Evolutionary conservation across 169 alveolate genomes (phyloP), one percentile per base, ranked within the genome.

Genomic region (Plasmodium gonderi): DNA sequence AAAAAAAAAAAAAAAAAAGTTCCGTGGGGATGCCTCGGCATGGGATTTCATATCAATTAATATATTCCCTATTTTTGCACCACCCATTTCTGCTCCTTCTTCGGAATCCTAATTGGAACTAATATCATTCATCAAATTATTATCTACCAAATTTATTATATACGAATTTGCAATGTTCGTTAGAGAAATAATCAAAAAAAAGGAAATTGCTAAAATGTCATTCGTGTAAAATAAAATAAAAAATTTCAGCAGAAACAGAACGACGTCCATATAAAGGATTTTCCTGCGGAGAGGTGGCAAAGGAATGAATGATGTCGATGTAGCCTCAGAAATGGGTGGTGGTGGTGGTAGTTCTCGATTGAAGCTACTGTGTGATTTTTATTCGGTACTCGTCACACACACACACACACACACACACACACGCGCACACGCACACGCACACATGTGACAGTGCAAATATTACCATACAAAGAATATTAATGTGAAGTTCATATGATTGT

Each of bases 241-340:
- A 38, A 87, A 3, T 87, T 87, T 87, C 31, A 87, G 49, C 5
- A 87, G 80, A 23, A 69, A 87, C 23, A 87, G 51, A 14, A 87
- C 87, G 47, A 87, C 45, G 87, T 87, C 93, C 89, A 76, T 75
- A 67, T 74, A 87, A 5, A 87, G 93, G 14, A 87, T 36, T 38
- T 75, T 87, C 93, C 93, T 87, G 79, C 0, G 68, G n/a, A 29
- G 47, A 77, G 78, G 31, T 14, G 75, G 29, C 11, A 65, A 29
- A 12, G 60, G 20, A 45, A 11, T 1, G 40, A 40, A 26, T 26
- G 20, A 14, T 4, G 33, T 14, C 20, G 47, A 60, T 2, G 29
- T 2, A 78, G 1, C 23, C 2, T 9, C n/a, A n/a, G 60, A 17
- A 8, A 17, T 3, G 31, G 33, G 36, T 17, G 29, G 29, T 6